These are phyloP conservation scores for Eucalyptus albens DNA, from an alignment of 345 rosid genomes.

Conservation along the genomic window DNA sequence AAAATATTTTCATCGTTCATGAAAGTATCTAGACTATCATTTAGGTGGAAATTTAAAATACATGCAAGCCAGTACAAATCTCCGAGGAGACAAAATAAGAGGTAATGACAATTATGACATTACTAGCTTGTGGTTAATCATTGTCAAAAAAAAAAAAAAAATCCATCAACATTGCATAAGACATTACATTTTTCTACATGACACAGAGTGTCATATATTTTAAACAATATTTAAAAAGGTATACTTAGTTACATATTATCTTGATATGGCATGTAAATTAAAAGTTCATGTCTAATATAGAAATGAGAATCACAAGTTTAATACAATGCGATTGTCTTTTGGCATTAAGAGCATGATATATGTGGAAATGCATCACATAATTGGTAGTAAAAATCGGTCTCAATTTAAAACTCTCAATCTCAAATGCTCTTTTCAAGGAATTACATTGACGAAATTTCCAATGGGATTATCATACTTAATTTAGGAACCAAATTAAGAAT, in stretches of 20 bases:
- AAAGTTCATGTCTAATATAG: neutral
- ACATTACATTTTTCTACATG: neutral
- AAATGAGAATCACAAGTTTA: neutral
- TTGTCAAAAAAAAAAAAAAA: no score
- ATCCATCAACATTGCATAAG: rapidly evolving
- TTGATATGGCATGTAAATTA: neutral
- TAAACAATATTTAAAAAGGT: neutral
- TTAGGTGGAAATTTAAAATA: no score
- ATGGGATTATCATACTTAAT: neutral
- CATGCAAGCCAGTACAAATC: no score
- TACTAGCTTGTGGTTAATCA: neutral
- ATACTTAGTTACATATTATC: neutral
- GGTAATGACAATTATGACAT: neutral
- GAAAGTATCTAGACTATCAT: no score
- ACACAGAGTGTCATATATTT: neutral
- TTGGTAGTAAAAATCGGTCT: neutral
- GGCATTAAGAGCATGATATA: neutral
- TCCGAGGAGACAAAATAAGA: no score
- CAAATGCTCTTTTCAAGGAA: neutral
- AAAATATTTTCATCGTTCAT: neutral
- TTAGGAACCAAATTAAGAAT: neutral
- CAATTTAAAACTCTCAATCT: neutral
- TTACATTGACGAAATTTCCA: neutral
- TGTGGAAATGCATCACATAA: neutral
- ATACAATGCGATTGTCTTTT: neutral